Conservation (phyloP, 1,284 basidiomycete genomes). For the Rhizopogon hawkerae region DNA sequence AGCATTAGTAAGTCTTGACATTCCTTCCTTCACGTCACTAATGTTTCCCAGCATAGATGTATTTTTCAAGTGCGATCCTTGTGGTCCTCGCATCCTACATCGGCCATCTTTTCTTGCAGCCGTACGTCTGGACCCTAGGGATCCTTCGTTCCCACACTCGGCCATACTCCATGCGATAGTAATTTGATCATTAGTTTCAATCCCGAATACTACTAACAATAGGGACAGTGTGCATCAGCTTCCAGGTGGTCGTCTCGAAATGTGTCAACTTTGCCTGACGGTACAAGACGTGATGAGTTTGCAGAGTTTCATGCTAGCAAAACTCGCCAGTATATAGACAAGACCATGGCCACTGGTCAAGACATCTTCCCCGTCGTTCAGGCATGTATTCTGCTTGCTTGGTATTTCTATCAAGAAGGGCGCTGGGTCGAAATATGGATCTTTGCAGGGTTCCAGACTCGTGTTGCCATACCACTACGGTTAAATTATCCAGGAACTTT, state of each 20-base stretch:
- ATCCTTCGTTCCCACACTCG: constrained; percentile 72
- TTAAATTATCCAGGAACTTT: constrained; percentile 77
- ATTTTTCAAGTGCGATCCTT: constrained; percentile 78
- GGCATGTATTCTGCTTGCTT: constrained; percentile 73
- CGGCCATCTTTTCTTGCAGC: constrained; percentile 69
- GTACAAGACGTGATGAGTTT: constrained; percentile 66
- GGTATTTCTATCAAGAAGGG: constrained; percentile 83
- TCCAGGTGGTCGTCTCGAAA: constrained; percentile 72
- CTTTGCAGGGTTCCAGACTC: constrained; percentile 76
- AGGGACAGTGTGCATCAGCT: constrained; percentile 69
- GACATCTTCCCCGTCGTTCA: constrained; percentile 80
- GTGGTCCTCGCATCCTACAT: constrained; percentile 71
- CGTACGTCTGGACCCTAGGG: constrained; percentile 65
- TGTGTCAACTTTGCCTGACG: constrained; percentile 57
- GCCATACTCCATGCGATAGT: constrained; percentile 78
- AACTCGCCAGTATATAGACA: constrained; percentile 75
- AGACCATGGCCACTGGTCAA: constrained; percentile 74
- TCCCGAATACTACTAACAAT: constrained; percentile 13
- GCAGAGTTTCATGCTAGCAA: constrained; percentile 79
- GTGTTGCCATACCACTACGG: constrained; percentile 73
- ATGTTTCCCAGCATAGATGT: constrained; percentile 52
- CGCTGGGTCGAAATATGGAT: constrained; percentile 88
- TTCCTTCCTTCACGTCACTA: constrained; percentile 5
- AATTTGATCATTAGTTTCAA: constrained; percentile 10
- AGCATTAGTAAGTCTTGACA: constrained; percentile 57